Evolutionary conservation across 352 stramenopile genomes (phyloP), one percentile per base, ranked within the genome.

Genomic region (Globisporangium splendens): DNA sequence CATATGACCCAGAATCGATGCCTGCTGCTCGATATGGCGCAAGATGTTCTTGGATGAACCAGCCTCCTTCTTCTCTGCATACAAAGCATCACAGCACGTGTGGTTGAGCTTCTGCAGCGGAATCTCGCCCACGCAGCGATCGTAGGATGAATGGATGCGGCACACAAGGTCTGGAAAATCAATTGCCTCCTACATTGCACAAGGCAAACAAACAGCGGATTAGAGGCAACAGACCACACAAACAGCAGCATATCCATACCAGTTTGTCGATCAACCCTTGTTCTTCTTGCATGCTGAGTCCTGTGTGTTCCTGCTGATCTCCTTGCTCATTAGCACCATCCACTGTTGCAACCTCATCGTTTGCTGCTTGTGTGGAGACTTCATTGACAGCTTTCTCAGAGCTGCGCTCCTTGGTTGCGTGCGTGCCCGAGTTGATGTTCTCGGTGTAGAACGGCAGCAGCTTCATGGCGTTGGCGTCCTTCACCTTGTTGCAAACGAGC

Each of bases 1-100:
- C 79, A 94, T 88, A 54, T 94, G 83, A 2, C 82, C 83, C 3
- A 94, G 70, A 53, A 94, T 94, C 8, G 82, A 92, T 10, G 83
- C 74, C 47, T 94, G 85, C 56, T 94, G 85, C 61, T 92, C 75
- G 50, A 94, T 92, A 62, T 94, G 85, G 7, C 85, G 77, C 48
- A 94, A 56, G 13, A 84, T 59, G 42, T 72, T 89, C 56, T 87
- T 80, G 1, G 75, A 79, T 4, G 85, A 70, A 20, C 77, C 72
- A 0, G 78, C 66, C 5, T 63, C 70, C 17, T 71, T 73, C 62
- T 94, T 94, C 49, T 89, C 70, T 28, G 71, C 62, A 11, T 89
- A 66, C 49, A 94, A 57, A n/a, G 68, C 57, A 31, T 86, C 69
- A 51, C 85, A 94, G 56, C 72, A 83, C 8, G 53, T 43, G 59